A percentile compares a stretch with the other conserved stretches of the same genome.
These are phyloP conservation scores for Pezicula carpinea DNA, from an alignment of 2,329 filamentous ascomycete genomes.

Conservation along the genomic window DNA sequence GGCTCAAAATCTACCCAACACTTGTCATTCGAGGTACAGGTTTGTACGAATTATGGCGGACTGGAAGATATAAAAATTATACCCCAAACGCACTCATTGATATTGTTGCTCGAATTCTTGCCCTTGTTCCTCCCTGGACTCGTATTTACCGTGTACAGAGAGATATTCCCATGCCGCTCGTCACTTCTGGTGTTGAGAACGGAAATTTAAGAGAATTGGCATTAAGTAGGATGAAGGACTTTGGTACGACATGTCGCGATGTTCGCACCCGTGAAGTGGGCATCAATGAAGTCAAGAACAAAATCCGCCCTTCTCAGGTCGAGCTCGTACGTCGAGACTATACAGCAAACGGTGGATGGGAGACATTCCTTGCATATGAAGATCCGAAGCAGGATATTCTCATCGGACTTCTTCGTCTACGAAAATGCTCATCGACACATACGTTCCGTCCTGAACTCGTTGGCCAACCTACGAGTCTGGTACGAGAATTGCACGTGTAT, in stretches of 20 bases:
- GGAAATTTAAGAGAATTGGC: constrained; percentile 92
- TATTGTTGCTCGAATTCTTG: constrained; percentile 91
- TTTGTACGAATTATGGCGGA: constrained; percentile 95
- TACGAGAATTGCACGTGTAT: constrained; percentile 94
- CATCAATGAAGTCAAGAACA: constrained; percentile 98
- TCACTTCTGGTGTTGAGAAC: constrained; percentile 98
- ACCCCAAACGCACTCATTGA: constrained; percentile 96
- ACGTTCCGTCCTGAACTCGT: constrained; percentile 87
- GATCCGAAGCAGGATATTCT: constrained; percentile 98
- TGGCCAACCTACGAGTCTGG: constrained; percentile 83
- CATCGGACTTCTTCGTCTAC: constrained; percentile 80
- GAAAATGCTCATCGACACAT: constrained; percentile 87
- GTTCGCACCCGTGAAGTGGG: constrained; percentile 95
- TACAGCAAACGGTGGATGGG: constrained; percentile 92
- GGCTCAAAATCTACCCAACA: constrained; percentile 96
- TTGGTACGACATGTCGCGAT: constrained; percentile 93
- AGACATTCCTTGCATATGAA: constrained; percentile 96
- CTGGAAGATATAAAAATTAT: constrained; percentile 96
- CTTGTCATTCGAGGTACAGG: constrained; percentile 95
- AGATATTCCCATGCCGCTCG: constrained; percentile 98
- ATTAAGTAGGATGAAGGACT: constrained; percentile 97
- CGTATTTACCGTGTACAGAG: constrained; percentile 97
- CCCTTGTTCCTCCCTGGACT: constrained; percentile 94
- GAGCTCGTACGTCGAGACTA: constrained; percentile 95
- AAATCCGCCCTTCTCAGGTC: constrained; percentile 93